Conservation (phyloP, 2,329 filamentous ascomycete genomes). For the Ascochyta pisi region DNA sequence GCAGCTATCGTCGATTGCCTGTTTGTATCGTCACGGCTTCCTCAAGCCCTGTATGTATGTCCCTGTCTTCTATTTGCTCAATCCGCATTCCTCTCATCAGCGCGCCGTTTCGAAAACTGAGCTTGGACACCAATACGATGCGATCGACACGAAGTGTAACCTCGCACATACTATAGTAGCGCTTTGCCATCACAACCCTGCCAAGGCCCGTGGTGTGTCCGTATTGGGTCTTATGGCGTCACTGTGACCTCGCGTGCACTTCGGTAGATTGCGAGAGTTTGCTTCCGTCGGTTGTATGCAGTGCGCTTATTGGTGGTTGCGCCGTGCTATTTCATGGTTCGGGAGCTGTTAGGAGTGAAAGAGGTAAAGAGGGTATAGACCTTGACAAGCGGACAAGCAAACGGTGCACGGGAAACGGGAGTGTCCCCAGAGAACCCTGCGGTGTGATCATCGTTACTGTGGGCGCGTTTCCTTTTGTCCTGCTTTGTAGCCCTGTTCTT, state of each 20-base stretch:
- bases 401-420: constrained; percentile 15
- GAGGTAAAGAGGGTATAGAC: constrained; percentile 2
- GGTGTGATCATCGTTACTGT: constrained; percentile 12
- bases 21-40: neutral
- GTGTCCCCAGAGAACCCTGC: constrained; percentile 12
- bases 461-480: constrained; percentile 13
- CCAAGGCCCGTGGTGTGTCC: constrained; percentile 11
- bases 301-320: constrained; percentile 5
- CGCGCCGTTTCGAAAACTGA: constrained; percentile 11
- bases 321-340: constrained; percentile 14
- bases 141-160: constrained; percentile 18
- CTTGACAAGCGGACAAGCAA: constrained; percentile 13
- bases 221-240: constrained; percentile 18
- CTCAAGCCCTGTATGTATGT: neutral
- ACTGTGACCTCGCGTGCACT: constrained; percentile 15
- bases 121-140: constrained; percentile 9
- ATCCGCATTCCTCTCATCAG: constrained; percentile 8
- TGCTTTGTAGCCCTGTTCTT: constrained; percentile 11
- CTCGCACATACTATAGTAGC: constrained; percentile 1
- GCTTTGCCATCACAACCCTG: constrained; percentile 11
- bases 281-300: constrained; percentile 1
- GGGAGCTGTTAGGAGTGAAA: constrained; percentile 10
- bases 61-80: constrained; percentile 2
- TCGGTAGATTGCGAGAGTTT: constrained; percentile 4
- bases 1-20: constrained; percentile 1